phyloP scores from a whole-genome alignment of 2,329 filamentous ascomycete genomes.

The Botryosphaeria dothidea region DNA sequence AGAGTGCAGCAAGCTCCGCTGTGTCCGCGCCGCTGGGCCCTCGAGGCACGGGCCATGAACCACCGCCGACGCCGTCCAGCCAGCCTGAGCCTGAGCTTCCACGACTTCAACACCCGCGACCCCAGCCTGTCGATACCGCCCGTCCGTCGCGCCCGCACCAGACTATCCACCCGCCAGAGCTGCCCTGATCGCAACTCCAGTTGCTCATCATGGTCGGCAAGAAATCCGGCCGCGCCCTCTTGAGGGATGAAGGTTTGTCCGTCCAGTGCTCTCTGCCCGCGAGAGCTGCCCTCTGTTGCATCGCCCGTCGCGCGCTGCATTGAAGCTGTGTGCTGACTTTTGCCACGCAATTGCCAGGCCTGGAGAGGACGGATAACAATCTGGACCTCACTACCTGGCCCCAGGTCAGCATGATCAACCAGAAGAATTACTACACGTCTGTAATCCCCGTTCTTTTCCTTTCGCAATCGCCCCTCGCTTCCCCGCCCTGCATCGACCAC shows the following conservation, averaged over 20 bases:
- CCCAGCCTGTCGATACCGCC: background rate
- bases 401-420: conserved; percentile 89
- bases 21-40: conserved; percentile 1
- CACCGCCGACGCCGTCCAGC: too few species aligned
- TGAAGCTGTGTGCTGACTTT: background rate
- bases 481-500: background rate
- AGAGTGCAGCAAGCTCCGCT: background rate
- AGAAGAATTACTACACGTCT: conserved; percentile 99
- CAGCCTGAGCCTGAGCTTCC: background rate
- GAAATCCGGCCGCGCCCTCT: conserved; percentile 63
- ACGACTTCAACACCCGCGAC: background rate
- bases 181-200: background rate
- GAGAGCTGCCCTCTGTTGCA: background rate
- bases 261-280: conserved; percentile 6
- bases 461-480: background rate
- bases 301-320: background rate
- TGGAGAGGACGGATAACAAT: conserved; percentile 96
- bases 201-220: conserved; percentile 60
- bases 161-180: background rate
- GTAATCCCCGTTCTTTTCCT: conserved; percentile 28
- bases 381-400: conserved; percentile 96
- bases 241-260: conserved; percentile 58
- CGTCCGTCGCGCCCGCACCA: background rate
- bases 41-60: background rate
- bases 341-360: conserved; percentile 58